Evolutionary conservation across 805 yeast species (phyloP).

Genomic region (Saturnispora silvae): DNA sequence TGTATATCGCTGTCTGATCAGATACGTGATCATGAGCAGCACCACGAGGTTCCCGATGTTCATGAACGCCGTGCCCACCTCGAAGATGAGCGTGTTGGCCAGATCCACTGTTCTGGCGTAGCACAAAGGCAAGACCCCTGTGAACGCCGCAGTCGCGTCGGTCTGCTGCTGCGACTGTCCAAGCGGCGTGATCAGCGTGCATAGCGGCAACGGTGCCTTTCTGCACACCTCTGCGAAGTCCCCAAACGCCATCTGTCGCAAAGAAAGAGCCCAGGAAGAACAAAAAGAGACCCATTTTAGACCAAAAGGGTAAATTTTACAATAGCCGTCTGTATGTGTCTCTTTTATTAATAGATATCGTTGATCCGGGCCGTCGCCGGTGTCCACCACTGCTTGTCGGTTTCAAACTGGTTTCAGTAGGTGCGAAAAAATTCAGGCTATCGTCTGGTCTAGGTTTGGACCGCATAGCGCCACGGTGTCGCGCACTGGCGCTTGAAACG

Average conservation of each 20-base stretch:
- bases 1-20: slow-evolving; percentile 76
- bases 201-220: slow-evolving; percentile 65
- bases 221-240: slow-evolving; percentile 53
- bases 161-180: slow-evolving; percentile 18
- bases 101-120: slow-evolving; percentile 78
- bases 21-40: slow-evolving; percentile 59
- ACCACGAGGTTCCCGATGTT: slow-evolving; percentile 66
- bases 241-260: slow-evolving; percentile 48
- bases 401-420: too few species aligned
- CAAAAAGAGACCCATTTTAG: background rate
- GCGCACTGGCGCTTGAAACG: too few species aligned
- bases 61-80: slow-evolving; percentile 77
- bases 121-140: slow-evolving; percentile 68
- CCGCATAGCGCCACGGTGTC: too few species aligned
- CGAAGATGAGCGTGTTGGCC: slow-evolving; percentile 86
- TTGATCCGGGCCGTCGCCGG: too few species aligned
- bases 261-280: background rate
- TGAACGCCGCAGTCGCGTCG: slow-evolving; percentile 30
- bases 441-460: too few species aligned
- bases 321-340: too few species aligned
- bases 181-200: slow-evolving; percentile 57
- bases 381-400: too few species aligned
- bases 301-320: background rate
- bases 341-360: too few species aligned
- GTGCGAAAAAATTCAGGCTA: too few species aligned